A percentile compares a stretch with the other conserved stretches of the same genome.
phyloP scores from a whole-genome alignment of 2,329 filamentous ascomycete genomes.

The Xylaria sp. region DNA sequence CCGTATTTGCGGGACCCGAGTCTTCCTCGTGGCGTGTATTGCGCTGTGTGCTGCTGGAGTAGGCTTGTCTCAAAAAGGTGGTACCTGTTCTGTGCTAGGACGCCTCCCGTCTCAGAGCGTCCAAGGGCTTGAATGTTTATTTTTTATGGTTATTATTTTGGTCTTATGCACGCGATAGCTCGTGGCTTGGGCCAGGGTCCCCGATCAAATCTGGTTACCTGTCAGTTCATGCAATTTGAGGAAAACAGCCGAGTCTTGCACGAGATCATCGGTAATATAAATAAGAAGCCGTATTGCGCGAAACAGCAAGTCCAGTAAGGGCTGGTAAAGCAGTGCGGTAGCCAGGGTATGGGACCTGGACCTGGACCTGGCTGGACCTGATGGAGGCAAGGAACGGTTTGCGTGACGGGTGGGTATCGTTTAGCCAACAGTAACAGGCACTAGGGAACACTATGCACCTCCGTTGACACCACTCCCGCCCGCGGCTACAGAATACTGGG shows the following conservation, averaged over 20 bases:
- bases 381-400: slow-evolving; percentile 19
- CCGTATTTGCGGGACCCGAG: slow-evolving; percentile 30
- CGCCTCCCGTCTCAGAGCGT: slow-evolving; percentile 15
- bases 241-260: slow-evolving; percentile 17
- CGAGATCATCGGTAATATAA: slow-evolving; percentile 11
- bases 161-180: slow-evolving; percentile 40
- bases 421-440: slow-evolving; percentile 15
- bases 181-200: slow-evolving; percentile 25
- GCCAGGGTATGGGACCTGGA: slow-evolving; percentile 13
- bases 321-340: slow-evolving; percentile 11
- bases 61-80: slow-evolving; percentile 33
- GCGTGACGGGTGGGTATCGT: slow-evolving; percentile 25
- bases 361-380: slow-evolving; percentile 17
- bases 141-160: slow-evolving; percentile 15
- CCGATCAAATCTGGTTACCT: slow-evolving; percentile 23
- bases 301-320: slow-evolving; percentile 14
- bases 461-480: slow-evolving; percentile 30
- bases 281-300: slow-evolving; percentile 18
- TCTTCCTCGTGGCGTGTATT: slow-evolving; percentile 43
- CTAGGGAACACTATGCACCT: slow-evolving; percentile 32
- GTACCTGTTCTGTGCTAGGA: slow-evolving; percentile 41
- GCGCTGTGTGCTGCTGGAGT: slow-evolving; percentile 4
- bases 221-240: slow-evolving; percentile 30
- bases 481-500: slow-evolving; percentile 24
- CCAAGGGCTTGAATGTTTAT: slow-evolving; percentile 27